Evolutionary conservation across 192 early-diverging fungal species (phyloP), one percentile per base, ranked within the genome.

Genomic region (Backusella psychrophila): DNA sequence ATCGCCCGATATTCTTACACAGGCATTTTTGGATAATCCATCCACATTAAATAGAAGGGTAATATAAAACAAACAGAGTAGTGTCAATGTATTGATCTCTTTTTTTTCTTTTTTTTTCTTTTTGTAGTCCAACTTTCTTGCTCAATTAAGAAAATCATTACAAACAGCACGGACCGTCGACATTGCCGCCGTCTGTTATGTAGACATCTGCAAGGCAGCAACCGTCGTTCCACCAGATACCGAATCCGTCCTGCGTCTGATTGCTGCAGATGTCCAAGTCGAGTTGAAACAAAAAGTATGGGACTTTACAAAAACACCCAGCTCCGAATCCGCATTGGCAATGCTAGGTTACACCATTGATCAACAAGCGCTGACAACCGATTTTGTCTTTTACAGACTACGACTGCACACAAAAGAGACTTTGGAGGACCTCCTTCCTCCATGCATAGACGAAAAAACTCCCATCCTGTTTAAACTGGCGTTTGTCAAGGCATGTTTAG

Each of bases 381-480:
- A 91, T 41, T 91, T 88, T 63, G 83, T 97, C 69, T 86, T 88
- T 0, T 85, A 90, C 6, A 83, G 93, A 52, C 90, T 93, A 69
- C 90, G 92, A 46, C 77, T 94, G 33, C 90, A 94, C 72, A 88
- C 92, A 8, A 84, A 90, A 72, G 89, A 85, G 65, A 90, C 93
- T 0, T 80, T 98, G 29, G 80, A 88, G 44, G 78, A 83, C 0
- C 85, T 96, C 31, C 81, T 96, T 71, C 91, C 94, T 0, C 82
- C 89, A 17, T 80, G 94, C 33, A 80, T 92, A 2, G 89, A 91
- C 11, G 87, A 91, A 15, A 89, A 85, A 49, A 85, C 90, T 0
- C 91, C 94, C 26, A 87, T 88, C 11, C 78, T 89, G 63, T 94
- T 92, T 75, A 93, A 94, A 74, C 83, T 96, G n/a, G 91, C 92